Base-by-base conservation (phyloP, 352 stramenopile species). In the Phytopythium kandeliae region DNA sequence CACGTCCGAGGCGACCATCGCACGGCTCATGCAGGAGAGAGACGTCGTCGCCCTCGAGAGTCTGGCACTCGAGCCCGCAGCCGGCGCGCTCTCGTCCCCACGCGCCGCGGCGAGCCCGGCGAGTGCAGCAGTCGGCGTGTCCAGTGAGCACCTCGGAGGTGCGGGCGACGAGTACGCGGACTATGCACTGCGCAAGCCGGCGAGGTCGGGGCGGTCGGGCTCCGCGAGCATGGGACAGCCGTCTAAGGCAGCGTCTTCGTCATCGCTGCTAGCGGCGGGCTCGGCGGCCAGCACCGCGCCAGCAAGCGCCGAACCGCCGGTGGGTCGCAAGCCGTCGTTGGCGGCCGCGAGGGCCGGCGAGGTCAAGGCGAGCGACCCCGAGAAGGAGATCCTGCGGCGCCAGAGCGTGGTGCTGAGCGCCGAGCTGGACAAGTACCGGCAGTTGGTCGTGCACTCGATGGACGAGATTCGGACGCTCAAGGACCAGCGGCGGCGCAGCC, bases 1-100 rank as follows among this genome's bases (percentile, higher is more conserved):
- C 37, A 64, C 81, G 0, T 78, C 76, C 0, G 74, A 88, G 65
- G 48, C 61, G 12, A 75, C 73, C 2, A 71, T 85, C n/a, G 70
- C 74, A 0, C 58, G 67, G 2, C 69, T 88, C 2, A 67, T 75
- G 8, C 71, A 85, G 48, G 76, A 78, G 22, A 56, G 65, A 11
- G 68, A 78, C 21, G 48, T 74, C 26, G 59, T 64, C 9, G 68
- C 65, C 9, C 56, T 78, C 15, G 68, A 72, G 41, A 63, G 59
- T 13, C 46, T 78, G 26, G 46, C 63, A n/a, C 30, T 67, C 16
- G 58, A 54, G 22, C 40, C 28, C 4, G 28, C 48, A 15, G 25
- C 34, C 30, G 30, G 31, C 38, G 21, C 28, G 38, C 19, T 44
- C 2, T 21, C 38, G 19, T 50, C 44, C 8, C 26, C 38, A 9